Conservation (phyloP, 2,329 filamentous ascomycete species). For the Ophiocordyceps robertsii region DNA sequence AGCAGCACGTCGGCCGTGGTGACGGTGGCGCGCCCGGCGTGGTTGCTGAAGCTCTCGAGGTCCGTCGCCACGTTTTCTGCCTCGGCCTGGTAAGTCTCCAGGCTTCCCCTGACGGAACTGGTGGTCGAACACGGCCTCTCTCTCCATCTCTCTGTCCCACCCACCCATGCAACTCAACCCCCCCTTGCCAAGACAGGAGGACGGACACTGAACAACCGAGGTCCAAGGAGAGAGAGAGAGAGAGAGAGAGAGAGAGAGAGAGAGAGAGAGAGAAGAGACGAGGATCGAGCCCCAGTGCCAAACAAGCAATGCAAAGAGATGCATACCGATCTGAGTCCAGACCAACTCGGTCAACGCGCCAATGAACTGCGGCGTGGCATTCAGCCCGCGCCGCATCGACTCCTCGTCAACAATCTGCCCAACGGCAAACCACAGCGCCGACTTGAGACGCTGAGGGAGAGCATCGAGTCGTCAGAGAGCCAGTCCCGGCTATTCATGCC, state of each 20-base stretch:
- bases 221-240: background rate
- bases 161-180: too few species aligned
- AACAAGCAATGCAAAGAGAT: too few species aligned
- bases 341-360: conserved; percentile 75
- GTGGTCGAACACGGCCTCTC: too few species aligned
- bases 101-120: background rate
- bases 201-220: too few species aligned
- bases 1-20: conserved; percentile 80
- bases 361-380: conserved; percentile 86
- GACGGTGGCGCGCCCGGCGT: conserved; percentile 70
- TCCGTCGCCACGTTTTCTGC: conserved; percentile 43
- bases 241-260: background rate
- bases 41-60: conserved; percentile 47
- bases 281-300: too few species aligned
- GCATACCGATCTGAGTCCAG: conserved; percentile 68
- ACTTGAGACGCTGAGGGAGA: conserved; percentile 56
- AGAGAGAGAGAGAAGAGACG: background rate
- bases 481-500: too few species aligned
- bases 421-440: conserved; percentile 71
- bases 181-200: too few species aligned
- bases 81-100: too few species aligned
- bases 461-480: too few species aligned
- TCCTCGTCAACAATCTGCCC: conserved; percentile 85
- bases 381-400: conserved; percentile 46
- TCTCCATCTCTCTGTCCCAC: too few species aligned